A percentile compares a stretch with the other conserved stretches of the same genome.
Conservation (phyloP, 257 asterid species). For the Cynanchum wilfordii region DNA sequence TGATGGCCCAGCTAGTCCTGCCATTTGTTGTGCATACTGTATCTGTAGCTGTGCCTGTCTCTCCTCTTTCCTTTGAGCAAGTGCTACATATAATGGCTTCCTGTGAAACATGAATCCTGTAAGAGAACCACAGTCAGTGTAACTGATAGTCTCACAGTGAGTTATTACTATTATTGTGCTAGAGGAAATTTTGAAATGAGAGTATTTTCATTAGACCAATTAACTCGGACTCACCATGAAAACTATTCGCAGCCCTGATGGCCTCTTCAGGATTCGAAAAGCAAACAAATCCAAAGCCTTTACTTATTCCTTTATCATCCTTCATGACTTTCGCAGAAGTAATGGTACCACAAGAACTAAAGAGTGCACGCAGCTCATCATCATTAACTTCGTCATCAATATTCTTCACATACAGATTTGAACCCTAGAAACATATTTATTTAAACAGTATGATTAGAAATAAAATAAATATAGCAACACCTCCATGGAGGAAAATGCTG, state of each 20-base stretch:
- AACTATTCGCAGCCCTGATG: slow-evolving; percentile 49
- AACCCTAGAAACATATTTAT: slow-evolving; percentile 39
- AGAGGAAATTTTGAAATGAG: background rate
- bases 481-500: slow-evolving; percentile 5
- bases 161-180: background rate
- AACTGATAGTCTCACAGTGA: slow-evolving; percentile 3
- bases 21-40: slow-evolving; percentile 47
- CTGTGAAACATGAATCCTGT: slow-evolving; percentile 62
- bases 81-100: slow-evolving; percentile 70
- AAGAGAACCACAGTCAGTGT: slow-evolving; percentile 11
- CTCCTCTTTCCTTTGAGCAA: slow-evolving; percentile 91
- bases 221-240: slow-evolving; percentile 41
- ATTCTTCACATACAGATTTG: slow-evolving; percentile 82
- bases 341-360: slow-evolving; percentile 66
- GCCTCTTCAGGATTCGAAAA: slow-evolving; percentile 81
- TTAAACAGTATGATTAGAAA: slow-evolving; percentile 9
- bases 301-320: slow-evolving; percentile 73
- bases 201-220: background rate
- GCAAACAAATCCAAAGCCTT: slow-evolving; percentile 92
- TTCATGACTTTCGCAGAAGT: slow-evolving; percentile 76
- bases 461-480: background rate
- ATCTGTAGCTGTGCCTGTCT: slow-evolving; percentile 61
- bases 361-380: slow-evolving; percentile 55
- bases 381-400: slow-evolving; percentile 63
- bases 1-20: slow-evolving; percentile 51